A percentile compares a stretch with the other conserved stretches of the same genome.
phyloP scores from a whole-genome alignment of 1,284 basidiomycete genomes.

The Ustilago esculenta region DNA sequence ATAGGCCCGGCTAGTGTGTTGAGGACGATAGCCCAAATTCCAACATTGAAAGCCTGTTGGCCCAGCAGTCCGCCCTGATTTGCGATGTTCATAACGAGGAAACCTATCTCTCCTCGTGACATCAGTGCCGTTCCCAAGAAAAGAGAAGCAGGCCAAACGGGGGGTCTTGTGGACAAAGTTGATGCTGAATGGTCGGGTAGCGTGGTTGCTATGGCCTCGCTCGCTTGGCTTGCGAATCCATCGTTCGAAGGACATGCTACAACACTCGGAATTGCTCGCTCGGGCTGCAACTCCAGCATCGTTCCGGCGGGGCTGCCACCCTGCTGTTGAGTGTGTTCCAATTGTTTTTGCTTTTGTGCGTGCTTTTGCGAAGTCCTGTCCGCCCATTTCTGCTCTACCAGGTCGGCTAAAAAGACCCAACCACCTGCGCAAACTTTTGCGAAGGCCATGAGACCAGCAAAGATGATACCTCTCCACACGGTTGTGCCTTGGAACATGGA shows the following conservation, averaged over 20 bases:
- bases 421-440: slow-evolving; percentile 69
- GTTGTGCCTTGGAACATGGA: slow-evolving; percentile 70
- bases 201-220: background rate
- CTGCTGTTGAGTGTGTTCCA: background rate
- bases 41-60: slow-evolving; percentile 44
- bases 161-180: background rate
- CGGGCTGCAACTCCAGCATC: slow-evolving; percentile 2
- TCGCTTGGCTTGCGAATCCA: background rate
- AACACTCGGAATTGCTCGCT: background rate
- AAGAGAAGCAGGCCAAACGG: slow-evolving; percentile 42
- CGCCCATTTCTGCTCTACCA: slow-evolving; percentile 12
- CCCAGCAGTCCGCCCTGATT: slow-evolving; percentile 17
- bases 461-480: slow-evolving; percentile 72
- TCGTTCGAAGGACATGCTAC: background rate
- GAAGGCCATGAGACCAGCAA: slow-evolving; percentile 71
- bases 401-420: slow-evolving; percentile 65
- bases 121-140: slow-evolving; percentile 71
- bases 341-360: background rate
- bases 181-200: background rate
- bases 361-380: background rate
- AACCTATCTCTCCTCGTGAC: slow-evolving; percentile 72
- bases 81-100: slow-evolving; percentile 55
- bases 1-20: slow-evolving; percentile 48
- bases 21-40: slow-evolving; percentile 46
- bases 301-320: too few relatives aligned